Conservation (phyloP, 805 yeast genomes). For the Barnettozyma populi region DNA sequence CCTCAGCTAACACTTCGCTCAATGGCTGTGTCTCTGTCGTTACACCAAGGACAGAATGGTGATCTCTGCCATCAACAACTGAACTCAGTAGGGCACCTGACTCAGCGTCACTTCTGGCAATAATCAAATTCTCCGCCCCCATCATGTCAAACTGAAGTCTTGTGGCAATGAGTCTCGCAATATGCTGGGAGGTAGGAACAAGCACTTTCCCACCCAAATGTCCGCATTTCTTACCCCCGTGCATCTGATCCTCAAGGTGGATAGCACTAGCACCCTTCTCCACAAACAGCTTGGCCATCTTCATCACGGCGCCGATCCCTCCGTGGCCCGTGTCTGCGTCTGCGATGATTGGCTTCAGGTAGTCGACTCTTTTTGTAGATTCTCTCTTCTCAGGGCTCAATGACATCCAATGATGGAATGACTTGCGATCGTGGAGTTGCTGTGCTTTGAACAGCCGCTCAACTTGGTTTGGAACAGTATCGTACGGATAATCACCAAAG, state of each 20-base stretch:
- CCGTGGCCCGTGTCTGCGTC: conserved; percentile 69
- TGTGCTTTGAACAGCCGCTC: conserved; percentile 56
- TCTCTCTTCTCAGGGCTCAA: conserved; percentile 16
- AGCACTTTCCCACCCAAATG: conserved; percentile 57
- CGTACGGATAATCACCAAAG: conserved; percentile 65
- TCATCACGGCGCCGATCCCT: conserved; percentile 57
- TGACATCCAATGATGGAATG: conserved; percentile 36
- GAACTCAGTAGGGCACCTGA: conserved; percentile 47
- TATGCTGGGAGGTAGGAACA: conserved; percentile 54
- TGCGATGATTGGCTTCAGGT: conserved; percentile 57
- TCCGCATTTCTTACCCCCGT: conserved; percentile 64
- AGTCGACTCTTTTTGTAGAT: conserved; percentile 33
- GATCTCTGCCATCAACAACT: conserved; percentile 51
- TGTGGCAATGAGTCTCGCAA: conserved; percentile 49
- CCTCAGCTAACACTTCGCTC: conserved; percentile 38
- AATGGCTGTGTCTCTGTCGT: conserved; percentile 35
- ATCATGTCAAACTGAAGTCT: conserved; percentile 61
- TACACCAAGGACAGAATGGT: conserved; percentile 48
- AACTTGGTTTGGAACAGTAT: conserved; percentile 64
- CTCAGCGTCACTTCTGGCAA: conserved; percentile 59
- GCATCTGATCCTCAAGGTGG: conserved; percentile 59
- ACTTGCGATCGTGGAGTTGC: conserved; percentile 48
- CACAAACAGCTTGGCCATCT: conserved; percentile 59
- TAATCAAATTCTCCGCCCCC: conserved; percentile 51
- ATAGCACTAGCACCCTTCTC: conserved; percentile 65